phyloP scores from a whole-genome alignment of 2,329 filamentous ascomycete genomes.

The Aureobasidium musti region DNA sequence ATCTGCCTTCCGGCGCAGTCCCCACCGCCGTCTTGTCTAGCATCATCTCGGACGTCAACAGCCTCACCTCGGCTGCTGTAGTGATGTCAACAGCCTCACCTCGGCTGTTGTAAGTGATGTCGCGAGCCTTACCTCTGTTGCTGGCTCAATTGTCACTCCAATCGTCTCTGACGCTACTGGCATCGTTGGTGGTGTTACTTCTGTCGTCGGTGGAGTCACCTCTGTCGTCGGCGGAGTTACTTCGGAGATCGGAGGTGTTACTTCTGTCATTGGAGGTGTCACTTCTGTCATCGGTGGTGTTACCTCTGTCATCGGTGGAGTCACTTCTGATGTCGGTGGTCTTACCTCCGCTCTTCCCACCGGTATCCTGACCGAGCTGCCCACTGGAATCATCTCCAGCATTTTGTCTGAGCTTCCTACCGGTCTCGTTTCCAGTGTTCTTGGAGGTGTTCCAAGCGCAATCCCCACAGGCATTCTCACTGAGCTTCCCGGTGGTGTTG shows the following conservation, averaged over 20 bases:
- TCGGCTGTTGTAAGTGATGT: no score
- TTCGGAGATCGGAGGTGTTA: no score
- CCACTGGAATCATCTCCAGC: neutral
- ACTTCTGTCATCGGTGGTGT: neutral
- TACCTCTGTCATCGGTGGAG: neutral
- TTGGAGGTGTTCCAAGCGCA: neutral
- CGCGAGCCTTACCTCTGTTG: no score
- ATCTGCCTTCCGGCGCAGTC: neutral
- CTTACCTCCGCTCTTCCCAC: neutral
- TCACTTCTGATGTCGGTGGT: neutral
- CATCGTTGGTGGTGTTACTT: no score
- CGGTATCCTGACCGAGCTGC: slow-evolving; percentile 1
- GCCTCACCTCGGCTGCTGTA: no score
- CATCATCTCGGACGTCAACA: neutral
- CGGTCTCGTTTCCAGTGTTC: neutral
- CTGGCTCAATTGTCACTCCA: no score
- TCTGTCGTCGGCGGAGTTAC: no score
- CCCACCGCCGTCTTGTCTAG: neutral
- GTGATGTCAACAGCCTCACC: no score
- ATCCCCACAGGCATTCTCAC: neutral
- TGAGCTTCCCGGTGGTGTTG: neutral
- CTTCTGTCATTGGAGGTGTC: no score
- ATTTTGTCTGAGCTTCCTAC: neutral
- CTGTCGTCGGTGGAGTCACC: no score
- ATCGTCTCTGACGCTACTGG: no score